Conservation (phyloP, 2,329 filamentous ascomycete species). For the Aspergillaceae sp. region DNA sequence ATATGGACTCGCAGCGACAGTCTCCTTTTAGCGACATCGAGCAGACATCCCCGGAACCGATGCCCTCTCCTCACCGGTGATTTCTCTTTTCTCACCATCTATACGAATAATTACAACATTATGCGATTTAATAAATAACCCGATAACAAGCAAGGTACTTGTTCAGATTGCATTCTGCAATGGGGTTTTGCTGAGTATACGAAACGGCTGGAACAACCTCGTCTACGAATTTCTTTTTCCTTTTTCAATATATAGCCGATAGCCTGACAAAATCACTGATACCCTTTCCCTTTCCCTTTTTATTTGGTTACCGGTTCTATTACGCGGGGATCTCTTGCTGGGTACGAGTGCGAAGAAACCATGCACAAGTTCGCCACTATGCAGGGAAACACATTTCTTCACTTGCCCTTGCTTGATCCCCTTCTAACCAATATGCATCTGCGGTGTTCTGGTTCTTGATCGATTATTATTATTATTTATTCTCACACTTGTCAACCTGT, state of each 20-base stretch:
- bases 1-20: constrained; percentile 22
- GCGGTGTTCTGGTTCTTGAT: constrained; percentile 9
- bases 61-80: constrained; percentile 20
- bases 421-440: constrained; percentile 10
- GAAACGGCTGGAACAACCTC: constrained; percentile 3
- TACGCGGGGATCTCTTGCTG: not conserved
- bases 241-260: constrained; percentile 1
- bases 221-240: constrained; percentile 5
- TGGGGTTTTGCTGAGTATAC: constrained; percentile 5
- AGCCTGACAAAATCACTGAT: constrained; percentile 20
- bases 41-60: constrained; percentile 17
- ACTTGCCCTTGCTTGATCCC: not conserved
- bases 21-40: constrained; percentile 31
- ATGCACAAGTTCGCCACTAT: not conserved
- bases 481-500: not conserved
- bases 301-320: not conserved
- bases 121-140: not conserved
- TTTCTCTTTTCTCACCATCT: not conserved
- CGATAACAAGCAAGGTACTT: not conserved
- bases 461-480: constrained; percentile 2
- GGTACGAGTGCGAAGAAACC: no score
- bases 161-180: constrained; percentile 6
- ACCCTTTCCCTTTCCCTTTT: constrained; percentile 14
- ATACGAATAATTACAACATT: not conserved
- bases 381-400: not conserved